Base-by-base conservation (phyloP, 192 early-diverging fungal species). In the Spizellomyces punctatus region DNA sequence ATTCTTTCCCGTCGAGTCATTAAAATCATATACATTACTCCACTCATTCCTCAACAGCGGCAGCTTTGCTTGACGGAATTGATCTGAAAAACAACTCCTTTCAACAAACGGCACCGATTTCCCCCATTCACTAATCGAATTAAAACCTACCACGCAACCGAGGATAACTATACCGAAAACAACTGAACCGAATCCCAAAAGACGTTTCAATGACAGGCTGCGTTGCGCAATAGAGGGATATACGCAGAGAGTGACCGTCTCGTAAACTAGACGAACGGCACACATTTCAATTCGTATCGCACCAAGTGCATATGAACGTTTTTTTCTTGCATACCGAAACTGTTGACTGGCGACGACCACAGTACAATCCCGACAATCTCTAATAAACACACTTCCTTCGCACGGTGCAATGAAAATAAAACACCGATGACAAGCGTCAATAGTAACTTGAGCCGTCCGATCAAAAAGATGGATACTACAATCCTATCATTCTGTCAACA, bases 1-100 rank as follows among this genome's bases (percentile, higher is more conserved):
- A 45, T 77, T 63, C 22, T 61, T n/a, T 48, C 36, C 69, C 4
- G 46, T 64, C 36, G 65, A 36, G n/a, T 71, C 57, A 19, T 46
- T 78, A 60, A 78, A 78, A 77, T 78, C 77, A 48, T 76, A 78
- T 6, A 78, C 52, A 21, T 69, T 21, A 44, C 66, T 65, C 77
- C 77, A 78, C 41, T 78, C 74, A 57, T 78, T 78, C 27, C 22
- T 17, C 16, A 66, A 58, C 14, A 64, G 14, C 43, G 65, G 66
- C n/a, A 78, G 43, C 4, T 65, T 36, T 6, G 66, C 57, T 10
- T 10, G 10, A n/a, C 17, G 43, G 49, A 78, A 78, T 56, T 76
- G 74, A 27, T 69, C 76, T 77, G 60, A 36, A 36, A 36, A 36
- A 36, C 27, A 36, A 36, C 0, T 3, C 27, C 27, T 36, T 36